Evolutionary conservation across 2,329 filamentous ascomycete species (phyloP), one percentile per base, ranked within the genome.

Genomic region (Balansia obtecta): DNA sequence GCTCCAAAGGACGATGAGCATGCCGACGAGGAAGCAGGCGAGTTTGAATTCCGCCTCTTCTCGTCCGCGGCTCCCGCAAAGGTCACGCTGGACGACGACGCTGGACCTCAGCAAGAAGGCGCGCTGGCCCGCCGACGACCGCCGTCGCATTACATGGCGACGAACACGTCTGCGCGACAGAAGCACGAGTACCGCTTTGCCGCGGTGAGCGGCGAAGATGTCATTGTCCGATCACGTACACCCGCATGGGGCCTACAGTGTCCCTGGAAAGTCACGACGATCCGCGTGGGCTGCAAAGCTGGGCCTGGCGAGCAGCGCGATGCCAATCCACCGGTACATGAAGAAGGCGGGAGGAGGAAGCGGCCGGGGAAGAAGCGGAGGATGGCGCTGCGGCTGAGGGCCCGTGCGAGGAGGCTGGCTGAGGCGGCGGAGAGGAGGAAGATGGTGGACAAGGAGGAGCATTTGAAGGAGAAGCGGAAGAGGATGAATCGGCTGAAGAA

Each of bases 381-480:
- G 50, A 74, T 82, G 49, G 66, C 74, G 27, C 55, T 74, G 50
- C 68, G 79, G 51, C 71, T 66, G 50, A 70, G 67, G 52, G 66
- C 68, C 32, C 71, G 71, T 58, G 66, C 61, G 7, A 65, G 63
- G 48, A 68, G 65, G 56, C 68, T 71, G 55, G 68, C 61, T 51
- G 67, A 68, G 32, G 60, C 69, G 51, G 64, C 60, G 4, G 64
- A 60, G 27, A 67, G 62, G 54, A 69, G 67, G 55, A 65, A 68
- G 50, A 57, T 65, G 46, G 55, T 68, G 54, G 68, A 69, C 16
- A 82, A 79, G 63, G 77, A 80, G 58, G 73, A 79, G 55, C 72
- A 75, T 46, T 55, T 80, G 32, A 72, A 69, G 57, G 77, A 81
- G 50, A 82, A 82, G 70, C 80, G 80, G 68, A 80, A 80, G 65